Conservation (phyloP, 768 basidiomycete genomes). For the Asterophora lycoperdoides region DNA sequence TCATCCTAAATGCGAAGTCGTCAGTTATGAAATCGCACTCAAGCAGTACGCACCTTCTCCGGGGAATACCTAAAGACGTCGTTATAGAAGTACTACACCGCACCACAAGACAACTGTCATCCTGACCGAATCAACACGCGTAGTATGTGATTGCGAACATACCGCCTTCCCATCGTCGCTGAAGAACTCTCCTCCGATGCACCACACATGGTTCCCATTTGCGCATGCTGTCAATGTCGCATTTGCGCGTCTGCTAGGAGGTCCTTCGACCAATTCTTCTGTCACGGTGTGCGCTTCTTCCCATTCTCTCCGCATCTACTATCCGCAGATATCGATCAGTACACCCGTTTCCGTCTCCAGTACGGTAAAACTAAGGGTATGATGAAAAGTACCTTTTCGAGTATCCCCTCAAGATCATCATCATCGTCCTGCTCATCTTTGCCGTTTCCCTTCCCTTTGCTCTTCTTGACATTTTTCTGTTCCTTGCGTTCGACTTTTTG, state of each 20-base stretch:
- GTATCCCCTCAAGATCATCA: constrained; percentile 80
- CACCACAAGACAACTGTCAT: background rate
- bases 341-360: background rate
- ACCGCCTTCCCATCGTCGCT: constrained; percentile 82
- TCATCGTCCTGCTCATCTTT: constrained; percentile 58
- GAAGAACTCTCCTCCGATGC: constrained; percentile 84
- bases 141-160: constrained; percentile 14
- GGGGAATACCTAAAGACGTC: constrained; percentile 85
- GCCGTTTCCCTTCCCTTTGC: constrained; percentile 38
- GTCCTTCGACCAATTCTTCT: constrained; percentile 79
- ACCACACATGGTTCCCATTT: constrained; percentile 77
- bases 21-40: background rate
- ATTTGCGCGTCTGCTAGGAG: constrained; percentile 79
- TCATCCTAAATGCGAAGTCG: constrained; percentile 51
- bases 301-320: constrained; percentile 82
- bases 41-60: constrained; percentile 51
- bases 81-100: constrained; percentile 72
- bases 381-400: constrained; percentile 57
- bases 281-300: constrained; percentile 78
- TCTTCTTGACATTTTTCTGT: constrained; percentile 47
- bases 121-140: background rate
- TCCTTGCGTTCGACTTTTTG: constrained; percentile 71
- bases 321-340: constrained; percentile 9
- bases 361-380: background rate
- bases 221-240: constrained; percentile 81